A percentile compares a stretch with the other conserved stretches of the same genome.
Conservation (phyloP, 2,329 filamentous ascomycete species). For the Penicillium sp. region DNA sequence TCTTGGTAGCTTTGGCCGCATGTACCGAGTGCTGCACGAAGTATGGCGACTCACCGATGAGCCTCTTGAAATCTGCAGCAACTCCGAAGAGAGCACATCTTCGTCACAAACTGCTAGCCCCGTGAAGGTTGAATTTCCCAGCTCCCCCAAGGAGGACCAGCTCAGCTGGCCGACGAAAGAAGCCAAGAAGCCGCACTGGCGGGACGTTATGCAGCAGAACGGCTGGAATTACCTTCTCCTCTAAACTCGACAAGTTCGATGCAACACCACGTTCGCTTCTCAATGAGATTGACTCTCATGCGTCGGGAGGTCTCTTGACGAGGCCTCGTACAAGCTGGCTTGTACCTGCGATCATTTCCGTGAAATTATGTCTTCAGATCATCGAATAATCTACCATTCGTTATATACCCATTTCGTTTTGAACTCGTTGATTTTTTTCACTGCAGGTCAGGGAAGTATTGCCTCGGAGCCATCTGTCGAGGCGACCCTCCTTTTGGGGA, state of each 20-base stretch:
- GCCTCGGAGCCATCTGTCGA: slow-evolving; percentile 9
- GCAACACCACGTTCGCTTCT: slow-evolving; percentile 11
- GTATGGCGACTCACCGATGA: slow-evolving; percentile 80
- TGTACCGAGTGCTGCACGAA: slow-evolving; percentile 77
- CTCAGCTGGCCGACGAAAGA: slow-evolving; percentile 24
- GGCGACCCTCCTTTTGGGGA: slow-evolving; percentile 17
- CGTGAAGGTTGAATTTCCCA: slow-evolving; percentile 28
- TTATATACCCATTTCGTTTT: slow-evolving; percentile 17
- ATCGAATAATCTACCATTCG: slow-evolving; percentile 14
- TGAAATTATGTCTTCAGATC: slow-evolving; percentile 7
- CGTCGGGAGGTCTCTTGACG: slow-evolving; percentile 26
- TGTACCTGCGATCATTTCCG: slow-evolving; percentile 21
- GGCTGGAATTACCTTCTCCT: slow-evolving; percentile 93
- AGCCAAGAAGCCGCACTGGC: slow-evolving; percentile 73
- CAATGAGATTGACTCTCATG: slow-evolving; percentile 25
- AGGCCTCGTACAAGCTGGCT: slow-evolving; percentile 27
- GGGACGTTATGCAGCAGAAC: slow-evolving; percentile 90
- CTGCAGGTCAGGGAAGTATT: slow-evolving; percentile 16
- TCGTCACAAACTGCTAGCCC: slow-evolving; percentile 17
- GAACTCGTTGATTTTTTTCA: slow-evolving; percentile 13
- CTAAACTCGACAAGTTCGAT: slow-evolving; percentile 51
- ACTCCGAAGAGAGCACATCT: slow-evolving; percentile 16
- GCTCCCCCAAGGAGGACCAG: slow-evolving; percentile 21
- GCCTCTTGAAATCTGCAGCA: slow-evolving; percentile 31
- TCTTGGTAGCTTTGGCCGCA: slow-evolving; percentile 84